Evolutionary conservation across 2,329 filamentous ascomycete genomes (phyloP), one percentile per base, ranked within the genome.

Genomic region (Colletotrichum sp.): DNA sequence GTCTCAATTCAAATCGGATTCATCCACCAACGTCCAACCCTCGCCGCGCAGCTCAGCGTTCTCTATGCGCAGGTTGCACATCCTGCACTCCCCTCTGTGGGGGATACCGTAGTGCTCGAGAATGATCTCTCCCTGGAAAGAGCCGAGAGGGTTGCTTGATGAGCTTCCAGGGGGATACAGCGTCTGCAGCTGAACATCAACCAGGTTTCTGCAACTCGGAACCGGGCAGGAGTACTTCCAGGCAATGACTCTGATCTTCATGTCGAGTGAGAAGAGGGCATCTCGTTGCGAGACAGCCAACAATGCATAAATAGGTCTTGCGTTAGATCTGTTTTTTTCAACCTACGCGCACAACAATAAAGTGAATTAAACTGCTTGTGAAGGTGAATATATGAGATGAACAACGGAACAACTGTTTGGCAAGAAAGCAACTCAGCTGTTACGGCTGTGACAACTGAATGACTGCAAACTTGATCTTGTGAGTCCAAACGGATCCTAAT

Each of bases 1-100:
- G 43, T 21, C 43, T 52, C 12, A 52, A 52, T 52, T 13, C 43
- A 52, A 52, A 2, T 52, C 43, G 3, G 43, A 21, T 7, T 52
- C 43, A 52, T 52, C n/a, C 12, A 52, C n/a, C 43, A 52, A 21
- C 10, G 43, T 52, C 43, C 43, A 52, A 2, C n/a, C 43, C 6
- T 52, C 43, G 43, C 43, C 43, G 43, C 43, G 43, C 43, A 52
- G 43, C 43, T 21, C 43, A 52, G 43, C 43, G n/a, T 21, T 52
- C 43, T 52, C 43, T 12, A 21, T 52, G 43, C 43, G 43, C n/a
- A 52, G 4, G 6, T 52, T 52, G n/a, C 43, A 52, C n/a, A 52
- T 52, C 12, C n/a, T 52, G 43, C 43, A 52, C 10, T 52, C 43
- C 3, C 43, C 43, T 52, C 43, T 52, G 43, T 52, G 43, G 43